Evolutionary conservation across 2,329 filamentous ascomycete species (phyloP), one percentile per base, ranked within the genome.

Genomic region (Dactylellina sp.): DNA sequence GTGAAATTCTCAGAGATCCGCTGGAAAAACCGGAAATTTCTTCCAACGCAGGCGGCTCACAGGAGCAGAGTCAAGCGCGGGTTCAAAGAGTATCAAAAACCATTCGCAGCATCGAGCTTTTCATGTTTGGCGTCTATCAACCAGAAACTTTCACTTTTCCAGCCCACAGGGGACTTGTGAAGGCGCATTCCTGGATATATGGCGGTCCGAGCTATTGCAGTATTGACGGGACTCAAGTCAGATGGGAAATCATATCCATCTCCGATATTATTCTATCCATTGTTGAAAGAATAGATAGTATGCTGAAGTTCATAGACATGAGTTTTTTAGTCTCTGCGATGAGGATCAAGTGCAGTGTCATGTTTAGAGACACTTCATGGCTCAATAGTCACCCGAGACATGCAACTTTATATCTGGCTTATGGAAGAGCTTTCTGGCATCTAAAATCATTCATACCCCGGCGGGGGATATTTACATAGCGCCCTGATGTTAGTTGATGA

Each of bases 81-180:
- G n/a, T n/a, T n/a, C n/a, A n/a, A n/a, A n/a, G n/a, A n/a, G n/a
- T n/a, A n/a, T n/a, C n/a, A n/a, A 22, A 18, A 20, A 47, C 18
- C 7, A 40, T 12, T 1, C 56, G 32, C 5, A 39, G 37, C 11
- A 7, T 61, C 1, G 57, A 61, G 14, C 57, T 61, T 2, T 61
- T 61, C 14, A 61, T 61, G 57, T 42, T 61, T 16, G 57, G 44
- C 5, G 47, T 35, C 5, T 61, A 50, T 14, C 57, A 61, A 20
- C 57, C 57, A 18, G 57, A 50, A 12, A 40, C 28, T 24, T 61
- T 61, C 11, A 50, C 28, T 7, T 61, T 61, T 9, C 57, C 57
- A 2, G 47, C 44, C 6, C 40, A 28, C 9, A 42, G 37, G 14
- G 32, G 12, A 1, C 18, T 2, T 3, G 2, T 61, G 11, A 18